phyloP scores from a whole-genome alignment of 352 stramenopile genomes.

The Phytophthora pinifolia region DNA sequence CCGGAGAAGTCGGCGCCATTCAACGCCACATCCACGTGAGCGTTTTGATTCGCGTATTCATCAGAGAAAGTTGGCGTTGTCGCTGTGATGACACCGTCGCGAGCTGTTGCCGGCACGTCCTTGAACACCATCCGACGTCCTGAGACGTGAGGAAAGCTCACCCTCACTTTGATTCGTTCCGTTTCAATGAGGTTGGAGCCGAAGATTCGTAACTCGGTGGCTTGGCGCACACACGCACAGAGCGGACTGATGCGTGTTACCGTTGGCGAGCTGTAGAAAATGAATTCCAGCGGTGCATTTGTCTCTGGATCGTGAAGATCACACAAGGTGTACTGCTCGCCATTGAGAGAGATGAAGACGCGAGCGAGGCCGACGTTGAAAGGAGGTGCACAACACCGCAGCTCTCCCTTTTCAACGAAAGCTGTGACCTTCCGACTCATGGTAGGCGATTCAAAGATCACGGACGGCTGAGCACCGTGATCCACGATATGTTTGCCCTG shows the following conservation, averaged over 20 bases:
- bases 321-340: slow-evolving; percentile 76
- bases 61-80: slow-evolving; percentile 46
- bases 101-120: slow-evolving; percentile 37
- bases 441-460: slow-evolving; percentile 58
- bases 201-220: slow-evolving; percentile 55
- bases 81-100: slow-evolving; percentile 52
- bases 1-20: slow-evolving; percentile 73
- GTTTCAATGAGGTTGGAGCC: slow-evolving; percentile 78
- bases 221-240: slow-evolving; percentile 50
- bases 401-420: slow-evolving; percentile 65
- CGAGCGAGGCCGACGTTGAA: slow-evolving; percentile 55
- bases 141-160: slow-evolving; percentile 21
- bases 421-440: slow-evolving; percentile 64
- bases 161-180: slow-evolving; percentile 67
- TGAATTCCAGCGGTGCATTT: slow-evolving; percentile 48
- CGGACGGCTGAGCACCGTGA: slow-evolving; percentile 54
- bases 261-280: slow-evolving; percentile 71
- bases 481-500: slow-evolving; percentile 62
- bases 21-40: slow-evolving; percentile 58
- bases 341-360: slow-evolving; percentile 75
- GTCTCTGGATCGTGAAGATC: slow-evolving; percentile 55
- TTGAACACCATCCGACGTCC: slow-evolving; percentile 33
- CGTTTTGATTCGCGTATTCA: slow-evolving; percentile 49
- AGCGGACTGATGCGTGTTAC: slow-evolving; percentile 57
- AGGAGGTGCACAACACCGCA: slow-evolving; percentile 63